phyloP scores from a whole-genome alignment of 176 grass and related monocot species.

The Carex kokanica region DNA sequence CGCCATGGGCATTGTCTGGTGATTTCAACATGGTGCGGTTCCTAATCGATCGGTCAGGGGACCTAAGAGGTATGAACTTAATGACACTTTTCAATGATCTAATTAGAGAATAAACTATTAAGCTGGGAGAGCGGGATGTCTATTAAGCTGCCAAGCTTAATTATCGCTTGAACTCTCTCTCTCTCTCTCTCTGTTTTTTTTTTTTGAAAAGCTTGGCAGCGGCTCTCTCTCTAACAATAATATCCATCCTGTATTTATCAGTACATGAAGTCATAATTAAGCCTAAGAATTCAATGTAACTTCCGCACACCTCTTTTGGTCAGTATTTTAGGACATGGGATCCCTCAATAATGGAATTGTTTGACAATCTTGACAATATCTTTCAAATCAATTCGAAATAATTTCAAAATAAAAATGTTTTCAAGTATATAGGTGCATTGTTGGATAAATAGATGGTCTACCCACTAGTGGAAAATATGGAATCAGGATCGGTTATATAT shows the following conservation, averaged over 20 bases:
- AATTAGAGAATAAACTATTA: too few species aligned
- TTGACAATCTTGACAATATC: background rate
- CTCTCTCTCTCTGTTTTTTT: background rate
- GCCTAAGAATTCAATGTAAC: background rate
- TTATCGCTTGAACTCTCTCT: too few species aligned
- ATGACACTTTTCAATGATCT: too few species aligned
- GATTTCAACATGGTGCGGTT: too few species aligned
- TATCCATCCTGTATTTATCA: background rate
- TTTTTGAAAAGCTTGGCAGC: too few species aligned
- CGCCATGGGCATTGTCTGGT: too few species aligned
- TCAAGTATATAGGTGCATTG: background rate
- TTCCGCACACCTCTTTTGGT: background rate
- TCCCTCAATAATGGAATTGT: background rate
- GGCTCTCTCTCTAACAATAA: background rate
- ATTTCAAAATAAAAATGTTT: background rate
- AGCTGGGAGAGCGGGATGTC: too few species aligned
- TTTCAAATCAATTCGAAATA: background rate
- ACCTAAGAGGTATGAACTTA: too few species aligned
- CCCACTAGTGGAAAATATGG: too few species aligned
- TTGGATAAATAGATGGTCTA: background rate
- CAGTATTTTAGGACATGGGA: background rate
- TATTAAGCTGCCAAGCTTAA: too few species aligned
- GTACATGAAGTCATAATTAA: background rate
- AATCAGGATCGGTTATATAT: too few species aligned
- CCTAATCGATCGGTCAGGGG: too few species aligned